Evolutionary conservation across 768 basidiomycete genomes (phyloP), one percentile per base, ranked within the genome.

Genomic region (Suillus brevipes): DNA sequence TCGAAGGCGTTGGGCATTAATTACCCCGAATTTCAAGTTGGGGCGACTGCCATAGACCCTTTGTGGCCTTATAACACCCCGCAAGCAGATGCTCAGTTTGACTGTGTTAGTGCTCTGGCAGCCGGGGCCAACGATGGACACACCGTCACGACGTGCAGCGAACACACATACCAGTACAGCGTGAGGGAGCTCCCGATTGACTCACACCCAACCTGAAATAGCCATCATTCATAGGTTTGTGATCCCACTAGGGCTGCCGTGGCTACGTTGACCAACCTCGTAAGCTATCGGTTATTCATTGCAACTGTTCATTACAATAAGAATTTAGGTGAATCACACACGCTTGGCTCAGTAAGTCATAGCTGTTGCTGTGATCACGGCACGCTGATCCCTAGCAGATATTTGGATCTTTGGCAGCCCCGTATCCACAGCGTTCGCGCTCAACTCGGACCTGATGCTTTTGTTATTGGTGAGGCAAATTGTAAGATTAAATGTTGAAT

Each of bases 381-480:
- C 7, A 25, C 28, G 25, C 64, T 53, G 12, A 60, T 62, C 5
- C 60, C 23, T 59, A n/a, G 52, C 53, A 85, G 84, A 68, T 84
- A 81, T 68, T 77, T 85, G n/a, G 84, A 85, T 69, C 74, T 84
- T 50, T 85, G 84, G 83, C 84, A 84, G 69, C 84, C 83, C 3
- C 78, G 84, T 37, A 84, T 86, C 38, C 73, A 77, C 38, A 76
- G 79, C 4, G 80, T 85, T 14, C 79, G 84, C 38, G 73, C 78
- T 38, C 79, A 81, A 60, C 78, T 85, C 9, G 85, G 84, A 3
- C 77, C 80, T 8, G 79, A 85, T 62, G 72, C 79, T 13, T 86
- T 85, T 62, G 75, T 81, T 43, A 82, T 85, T 58, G 84, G 83
- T 83, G 62, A 40, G 52, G 47, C 5, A 42, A 9, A 10, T 18